Conservation (phyloP, 257 asterid species). For the Nicotiana knightiana region DNA sequence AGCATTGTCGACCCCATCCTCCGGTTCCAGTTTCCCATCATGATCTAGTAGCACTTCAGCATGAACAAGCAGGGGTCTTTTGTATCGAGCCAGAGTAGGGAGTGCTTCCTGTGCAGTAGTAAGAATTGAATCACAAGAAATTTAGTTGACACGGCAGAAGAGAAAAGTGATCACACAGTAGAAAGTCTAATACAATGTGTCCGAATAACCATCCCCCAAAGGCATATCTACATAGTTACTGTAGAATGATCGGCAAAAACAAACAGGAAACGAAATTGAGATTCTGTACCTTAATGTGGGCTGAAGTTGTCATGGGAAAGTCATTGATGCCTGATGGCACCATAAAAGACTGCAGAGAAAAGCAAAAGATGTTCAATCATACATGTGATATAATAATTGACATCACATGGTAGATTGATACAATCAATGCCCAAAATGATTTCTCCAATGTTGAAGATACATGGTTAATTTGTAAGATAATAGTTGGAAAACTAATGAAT, state of each 20-base stretch:
- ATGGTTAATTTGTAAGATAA: neutral
- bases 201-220: neutral
- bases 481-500: neutral
- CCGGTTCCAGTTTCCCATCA: constrained; percentile 23
- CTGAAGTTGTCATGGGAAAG: constrained; percentile 87
- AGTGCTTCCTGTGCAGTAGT: constrained; percentile 57
- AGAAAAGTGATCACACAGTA: neutral
- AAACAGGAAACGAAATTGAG: neutral
- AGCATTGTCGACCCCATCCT: constrained; percentile 34
- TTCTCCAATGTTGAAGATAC: neutral
- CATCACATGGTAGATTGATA: neutral
- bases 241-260: neutral
- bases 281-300: constrained; percentile 74
- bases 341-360: constrained; percentile 75
- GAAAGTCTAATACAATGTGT: neutral
- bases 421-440: neutral
- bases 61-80: constrained; percentile 87
- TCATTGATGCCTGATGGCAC: constrained; percentile 95
- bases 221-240: neutral
- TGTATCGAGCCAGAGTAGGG: constrained; percentile 64
- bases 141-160: neutral
- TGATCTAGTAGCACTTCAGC: constrained; percentile 63
- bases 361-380: neutral
- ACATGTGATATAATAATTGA: neutral
- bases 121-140: neutral